Percentiles rank a stretch among this genome's conserved stretches.
phyloP scores from a whole-genome alignment of 2,329 filamentous ascomycete genomes.

The Alternaria triticina region DNA sequence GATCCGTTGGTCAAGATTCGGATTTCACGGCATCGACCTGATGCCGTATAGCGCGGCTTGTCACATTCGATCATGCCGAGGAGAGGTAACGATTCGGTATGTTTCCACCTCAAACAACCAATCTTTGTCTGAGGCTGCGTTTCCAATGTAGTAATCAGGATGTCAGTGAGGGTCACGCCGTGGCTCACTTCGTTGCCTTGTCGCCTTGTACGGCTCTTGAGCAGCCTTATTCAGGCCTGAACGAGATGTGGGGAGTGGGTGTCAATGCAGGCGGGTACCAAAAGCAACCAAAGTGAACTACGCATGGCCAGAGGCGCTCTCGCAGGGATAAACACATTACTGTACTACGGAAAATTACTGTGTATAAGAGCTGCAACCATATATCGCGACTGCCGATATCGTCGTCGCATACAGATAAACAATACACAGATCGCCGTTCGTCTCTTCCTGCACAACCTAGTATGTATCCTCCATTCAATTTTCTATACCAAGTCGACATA shows the following conservation, averaged over 20 bases:
- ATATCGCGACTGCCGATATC: conserved; percentile 28
- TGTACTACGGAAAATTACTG: conserved; percentile 33
- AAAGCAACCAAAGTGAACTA: conserved; percentile 27
- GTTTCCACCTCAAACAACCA: conserved; percentile 13
- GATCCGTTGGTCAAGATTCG: conserved; percentile 24
- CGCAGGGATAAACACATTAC: conserved; percentile 35
- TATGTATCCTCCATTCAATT: conserved; percentile 43
- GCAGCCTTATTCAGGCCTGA: conserved; percentile 11
- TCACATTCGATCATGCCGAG: conserved; percentile 18
- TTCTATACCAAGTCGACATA: conserved; percentile 34
- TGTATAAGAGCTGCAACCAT: conserved; percentile 32
- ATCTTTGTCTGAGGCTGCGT: background rate
- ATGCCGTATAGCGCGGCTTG: conserved; percentile 27
- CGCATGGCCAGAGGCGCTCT: conserved; percentile 11
- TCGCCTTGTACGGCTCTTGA: background rate
- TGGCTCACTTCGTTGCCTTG: background rate
- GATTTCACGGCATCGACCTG: conserved; percentile 17
- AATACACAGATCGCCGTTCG: conserved; percentile 35
- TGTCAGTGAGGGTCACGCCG: conserved; percentile 4
- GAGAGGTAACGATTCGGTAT: background rate
- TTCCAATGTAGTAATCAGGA: background rate
- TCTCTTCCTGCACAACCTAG: conserved; percentile 25
- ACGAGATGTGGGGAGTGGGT: conserved; percentile 21
- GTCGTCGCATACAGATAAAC: conserved; percentile 35
- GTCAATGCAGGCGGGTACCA: conserved; percentile 15